These are phyloP conservation scores for Penicillium decumbens DNA, from an alignment of 2,329 filamentous ascomycete genomes.

Conservation along the genomic window DNA sequence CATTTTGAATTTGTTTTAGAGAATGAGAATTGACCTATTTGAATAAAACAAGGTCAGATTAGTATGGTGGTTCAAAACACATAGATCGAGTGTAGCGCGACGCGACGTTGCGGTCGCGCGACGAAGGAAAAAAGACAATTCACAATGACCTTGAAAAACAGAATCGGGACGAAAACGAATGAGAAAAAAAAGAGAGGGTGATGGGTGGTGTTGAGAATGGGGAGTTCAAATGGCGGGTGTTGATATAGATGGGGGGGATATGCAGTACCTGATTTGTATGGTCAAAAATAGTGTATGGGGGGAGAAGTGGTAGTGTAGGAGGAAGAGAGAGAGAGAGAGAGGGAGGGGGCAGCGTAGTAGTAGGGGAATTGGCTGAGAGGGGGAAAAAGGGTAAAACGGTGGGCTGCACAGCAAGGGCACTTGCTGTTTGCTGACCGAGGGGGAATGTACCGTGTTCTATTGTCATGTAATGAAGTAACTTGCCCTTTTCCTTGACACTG, in stretches of 20 bases:
- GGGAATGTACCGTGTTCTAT: slow-evolving; percentile 18
- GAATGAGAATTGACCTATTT: not conserved
- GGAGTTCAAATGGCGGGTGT: slow-evolving; percentile 21
- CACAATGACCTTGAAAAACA: slow-evolving; percentile 6
- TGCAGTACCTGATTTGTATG: slow-evolving; percentile 39
- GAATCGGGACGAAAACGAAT: slow-evolving; percentile 9
- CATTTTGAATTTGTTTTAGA: not conserved
- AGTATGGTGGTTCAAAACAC: slow-evolving; percentile 5
- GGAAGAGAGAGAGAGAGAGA: slow-evolving; percentile 30
- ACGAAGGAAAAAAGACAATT: slow-evolving; percentile 11
- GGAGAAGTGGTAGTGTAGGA: slow-evolving; percentile 32
- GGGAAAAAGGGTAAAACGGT: slow-evolving; percentile 21
- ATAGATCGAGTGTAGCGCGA: slow-evolving; percentile 10
- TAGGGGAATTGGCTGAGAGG: slow-evolving; percentile 28
- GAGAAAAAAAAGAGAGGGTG: slow-evolving; percentile 14
- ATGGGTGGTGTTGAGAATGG: slow-evolving; percentile 27
- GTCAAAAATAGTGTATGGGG: slow-evolving; percentile 27
- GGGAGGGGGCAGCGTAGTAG: slow-evolving; percentile 32
- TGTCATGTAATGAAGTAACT: slow-evolving; percentile 1
- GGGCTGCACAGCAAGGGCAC: slow-evolving; percentile 26
- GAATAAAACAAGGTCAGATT: slow-evolving; percentile 6
- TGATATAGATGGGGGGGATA: slow-evolving; percentile 34
- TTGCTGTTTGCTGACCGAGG: slow-evolving; percentile 25
- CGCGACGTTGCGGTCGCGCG: slow-evolving; percentile 13
- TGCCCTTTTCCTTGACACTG: not conserved